phyloP scores from a whole-genome alignment of 192 early-diverging fungal species.

The Podila clonocystis region DNA sequence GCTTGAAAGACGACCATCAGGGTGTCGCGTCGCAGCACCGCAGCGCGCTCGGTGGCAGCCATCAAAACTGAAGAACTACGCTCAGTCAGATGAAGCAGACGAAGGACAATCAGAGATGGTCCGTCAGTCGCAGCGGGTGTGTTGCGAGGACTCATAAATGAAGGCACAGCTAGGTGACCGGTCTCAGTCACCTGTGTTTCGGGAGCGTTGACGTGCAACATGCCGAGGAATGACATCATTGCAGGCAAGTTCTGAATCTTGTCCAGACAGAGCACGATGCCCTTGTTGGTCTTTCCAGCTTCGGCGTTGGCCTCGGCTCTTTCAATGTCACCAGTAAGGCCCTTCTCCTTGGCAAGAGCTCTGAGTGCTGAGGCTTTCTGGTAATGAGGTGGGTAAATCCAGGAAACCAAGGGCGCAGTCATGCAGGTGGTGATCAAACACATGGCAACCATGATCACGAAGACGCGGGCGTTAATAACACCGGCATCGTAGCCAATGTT shows the following conservation, averaged over 20 bases:
- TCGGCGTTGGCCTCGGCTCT: neutral
- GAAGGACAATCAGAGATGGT: slow-evolving; percentile 66
- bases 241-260: slow-evolving; percentile 55
- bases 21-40: slow-evolving; percentile 73
- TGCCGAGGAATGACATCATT: slow-evolving; percentile 53
- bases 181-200: neutral
- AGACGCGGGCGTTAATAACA: slow-evolving; percentile 57
- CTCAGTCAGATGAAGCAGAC: slow-evolving; percentile 82
- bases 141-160: neutral
- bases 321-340: slow-evolving; percentile 17
- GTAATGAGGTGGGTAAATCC: slow-evolving; percentile 78
- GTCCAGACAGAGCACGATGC: slow-evolving; percentile 32
- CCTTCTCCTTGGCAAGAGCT: slow-evolving; percentile 25
- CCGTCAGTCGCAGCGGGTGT: slow-evolving; percentile 5
- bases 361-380: slow-evolving; percentile 51
- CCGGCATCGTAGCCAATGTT: no score
- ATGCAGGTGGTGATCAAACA: slow-evolving; percentile 85
- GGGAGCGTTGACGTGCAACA: slow-evolving; percentile 28
- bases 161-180: slow-evolving; percentile 15
- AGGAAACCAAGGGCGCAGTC: slow-evolving; percentile 81
- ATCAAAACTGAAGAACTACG: slow-evolving; percentile 85
- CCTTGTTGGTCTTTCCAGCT: slow-evolving; percentile 11
- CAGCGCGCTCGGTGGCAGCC: slow-evolving; percentile 66
- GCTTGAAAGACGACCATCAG: slow-evolving; percentile 85
- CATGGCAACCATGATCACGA: slow-evolving; percentile 65